Percentiles rank a stretch among this genome's conserved stretches.
Evolutionary conservation across 257 asterid genomes (phyloP).

Genomic region (Eustoma russellianum): DNA sequence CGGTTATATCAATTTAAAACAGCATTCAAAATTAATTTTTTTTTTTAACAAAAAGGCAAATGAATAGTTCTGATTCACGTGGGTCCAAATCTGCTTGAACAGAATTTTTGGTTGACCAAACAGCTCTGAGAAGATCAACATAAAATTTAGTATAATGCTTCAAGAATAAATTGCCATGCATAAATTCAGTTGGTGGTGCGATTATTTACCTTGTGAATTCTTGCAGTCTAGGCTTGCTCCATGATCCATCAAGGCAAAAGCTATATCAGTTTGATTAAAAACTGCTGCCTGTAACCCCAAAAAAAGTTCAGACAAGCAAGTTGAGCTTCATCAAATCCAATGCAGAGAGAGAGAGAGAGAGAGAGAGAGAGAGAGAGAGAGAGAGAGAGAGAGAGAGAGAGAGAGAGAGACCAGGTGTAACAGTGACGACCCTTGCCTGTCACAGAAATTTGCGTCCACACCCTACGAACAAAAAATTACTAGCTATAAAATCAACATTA

Average conservation of each 20-base stretch:
- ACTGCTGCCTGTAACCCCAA: constrained; percentile 72
- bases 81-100: too few relatives aligned
- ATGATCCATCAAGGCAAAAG: constrained; percentile 78
- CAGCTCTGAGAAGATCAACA: too few relatives aligned
- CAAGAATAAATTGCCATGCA: too few relatives aligned
- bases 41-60: too few relatives aligned
- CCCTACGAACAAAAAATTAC: constrained; percentile 41
- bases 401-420: constrained; percentile 61
- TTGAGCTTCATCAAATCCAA: constrained; percentile 8
- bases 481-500: constrained; percentile 4
- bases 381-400: constrained; percentile 10
- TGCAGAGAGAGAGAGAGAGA: constrained; percentile 17
- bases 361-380: constrained; percentile 7
- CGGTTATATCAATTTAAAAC: too few relatives aligned
- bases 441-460: constrained; percentile 80
- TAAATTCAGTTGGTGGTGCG: too few relatives aligned
- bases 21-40: too few relatives aligned
- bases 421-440: constrained; percentile 91
- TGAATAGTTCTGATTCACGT: too few relatives aligned
- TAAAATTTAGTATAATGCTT: too few relatives aligned
- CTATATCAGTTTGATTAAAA: constrained; percentile 88
- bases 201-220: constrained; percentile 76
- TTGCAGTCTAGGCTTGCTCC: constrained; percentile 66
- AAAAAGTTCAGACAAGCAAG: constrained; percentile 5
- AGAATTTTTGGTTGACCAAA: too few relatives aligned